Evolutionary conservation across 2,329 filamentous ascomycete species (phyloP), one percentile per base, ranked within the genome.

Genomic region (Aspergillus sp.): DNA sequence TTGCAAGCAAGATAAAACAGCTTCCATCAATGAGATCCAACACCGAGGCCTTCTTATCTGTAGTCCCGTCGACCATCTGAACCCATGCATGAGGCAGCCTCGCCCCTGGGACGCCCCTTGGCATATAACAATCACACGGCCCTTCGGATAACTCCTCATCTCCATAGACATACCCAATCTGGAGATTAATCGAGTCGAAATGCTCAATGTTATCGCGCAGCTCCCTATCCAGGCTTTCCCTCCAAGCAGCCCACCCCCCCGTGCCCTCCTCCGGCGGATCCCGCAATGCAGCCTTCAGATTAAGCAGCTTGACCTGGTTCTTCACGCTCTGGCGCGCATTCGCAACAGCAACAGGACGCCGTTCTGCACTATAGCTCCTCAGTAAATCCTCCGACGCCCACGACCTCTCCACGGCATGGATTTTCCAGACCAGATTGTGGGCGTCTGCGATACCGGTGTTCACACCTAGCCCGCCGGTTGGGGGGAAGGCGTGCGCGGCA

Each of bases 1-100:
- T 7, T 1, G 33, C 33, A 23, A 50, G 40, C 8, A 52, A 15
- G 4, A 15, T 7, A 31, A 52, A 52, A 1, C 19, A 39, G 12
- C 6, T 27, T 1, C 49, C 49, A 17, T 33, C 39, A 17, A 27
- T 7, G 4, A 27, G 25, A 27, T 27, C 25, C 25, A 27, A 27
- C 6, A 27, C 6, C 6, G 25, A 27, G 25, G 7, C 25, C 17
- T 17, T 17, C 25, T 27, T 27, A 27, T 27, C 25, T 27, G 25
- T 27, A 27, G 2, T 6, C 6, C 25, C 25, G 7, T 6, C 6
- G 6, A 27, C 25, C 17, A 17, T 17, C 6, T 27, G 25, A 7
- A 52, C 39, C 86, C 86, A 88, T 0, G 77, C 85, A 68, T 89
- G 86, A 5, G 87, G 86, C 21, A 88, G 70, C 2, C 85, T 76